These are phyloP conservation scores for Blastobotrys parvus DNA, from an alignment of 805 yeast genomes.

Conservation along the genomic window DNA sequence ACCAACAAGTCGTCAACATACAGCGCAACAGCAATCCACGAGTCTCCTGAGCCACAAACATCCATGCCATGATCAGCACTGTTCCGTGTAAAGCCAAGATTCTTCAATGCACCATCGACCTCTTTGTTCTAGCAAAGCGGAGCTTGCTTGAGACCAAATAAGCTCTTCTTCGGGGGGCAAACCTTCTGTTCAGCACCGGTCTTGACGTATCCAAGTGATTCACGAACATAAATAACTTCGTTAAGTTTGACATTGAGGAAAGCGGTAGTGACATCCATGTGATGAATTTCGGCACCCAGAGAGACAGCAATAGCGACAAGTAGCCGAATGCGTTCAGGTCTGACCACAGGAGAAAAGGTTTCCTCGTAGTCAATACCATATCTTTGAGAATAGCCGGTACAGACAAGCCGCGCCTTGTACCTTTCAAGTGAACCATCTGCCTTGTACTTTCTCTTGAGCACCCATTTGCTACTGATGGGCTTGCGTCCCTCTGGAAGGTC, in stretches of 20 bases:
- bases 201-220: neutral
- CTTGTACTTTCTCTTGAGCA: no score
- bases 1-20: conserved; percentile 1
- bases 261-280: neutral
- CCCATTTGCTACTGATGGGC: no score
- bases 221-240: neutral
- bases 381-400: neutral
- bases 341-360: neutral
- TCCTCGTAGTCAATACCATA: neutral
- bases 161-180: neutral
- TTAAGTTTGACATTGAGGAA: neutral
- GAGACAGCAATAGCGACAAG: no score
- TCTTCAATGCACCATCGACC: neutral
- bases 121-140: neutral
- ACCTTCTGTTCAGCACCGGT: no score
- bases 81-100: neutral
- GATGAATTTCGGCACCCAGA: no score
- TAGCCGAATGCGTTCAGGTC: neutral
- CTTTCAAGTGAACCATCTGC: no score
- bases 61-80: neutral
- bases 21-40: neutral
- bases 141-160: no score
- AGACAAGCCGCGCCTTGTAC: conserved; percentile 1
- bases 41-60: no score
- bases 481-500: no score